These are phyloP conservation scores for Eucalyptus curtisii DNA, from an alignment of 345 rosid genomes.

Conservation along the genomic window DNA sequence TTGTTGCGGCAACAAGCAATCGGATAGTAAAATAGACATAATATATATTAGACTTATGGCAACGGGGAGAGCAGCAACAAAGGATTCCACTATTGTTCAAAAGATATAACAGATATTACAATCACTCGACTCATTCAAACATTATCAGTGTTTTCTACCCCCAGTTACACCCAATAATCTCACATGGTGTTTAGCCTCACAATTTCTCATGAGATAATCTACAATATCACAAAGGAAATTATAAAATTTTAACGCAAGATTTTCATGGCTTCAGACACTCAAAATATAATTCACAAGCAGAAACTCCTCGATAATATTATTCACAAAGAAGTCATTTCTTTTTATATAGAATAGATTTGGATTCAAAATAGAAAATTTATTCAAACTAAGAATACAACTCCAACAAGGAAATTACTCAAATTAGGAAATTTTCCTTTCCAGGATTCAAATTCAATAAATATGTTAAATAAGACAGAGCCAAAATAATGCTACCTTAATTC, in stretches of 20 bases:
- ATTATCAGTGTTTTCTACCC: not conserved
- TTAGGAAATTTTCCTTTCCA: too few species aligned
- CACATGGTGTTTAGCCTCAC: not conserved
- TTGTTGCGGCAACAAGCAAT: not conserved
- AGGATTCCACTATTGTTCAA: not conserved
- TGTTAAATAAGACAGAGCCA: not conserved
- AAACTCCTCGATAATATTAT: not conserved
- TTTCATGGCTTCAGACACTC: not conserved
- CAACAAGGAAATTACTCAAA: not conserved
- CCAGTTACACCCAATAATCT: not conserved
- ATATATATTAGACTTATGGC: not conserved
- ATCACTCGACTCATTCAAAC: too few species aligned
- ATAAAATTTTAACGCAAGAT: too few species aligned
- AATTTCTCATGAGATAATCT: too few species aligned
- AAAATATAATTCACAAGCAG: too few species aligned
- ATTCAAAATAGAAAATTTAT: too few species aligned
- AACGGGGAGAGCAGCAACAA: rapidly evolving
- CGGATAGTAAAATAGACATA: too few species aligned
- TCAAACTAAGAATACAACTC: not conserved
- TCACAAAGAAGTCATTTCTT: not conserved
- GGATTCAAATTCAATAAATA: not conserved
- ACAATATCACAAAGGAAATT: not conserved
- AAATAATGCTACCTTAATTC: not conserved
- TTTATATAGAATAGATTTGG: not conserved
- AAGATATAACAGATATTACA: not conserved